Percentiles rank a stretch among this genome's conserved stretches.
These are phyloP conservation scores for Malus orientalis DNA, from an alignment of 306 rosid species.

Conservation along the genomic window DNA sequence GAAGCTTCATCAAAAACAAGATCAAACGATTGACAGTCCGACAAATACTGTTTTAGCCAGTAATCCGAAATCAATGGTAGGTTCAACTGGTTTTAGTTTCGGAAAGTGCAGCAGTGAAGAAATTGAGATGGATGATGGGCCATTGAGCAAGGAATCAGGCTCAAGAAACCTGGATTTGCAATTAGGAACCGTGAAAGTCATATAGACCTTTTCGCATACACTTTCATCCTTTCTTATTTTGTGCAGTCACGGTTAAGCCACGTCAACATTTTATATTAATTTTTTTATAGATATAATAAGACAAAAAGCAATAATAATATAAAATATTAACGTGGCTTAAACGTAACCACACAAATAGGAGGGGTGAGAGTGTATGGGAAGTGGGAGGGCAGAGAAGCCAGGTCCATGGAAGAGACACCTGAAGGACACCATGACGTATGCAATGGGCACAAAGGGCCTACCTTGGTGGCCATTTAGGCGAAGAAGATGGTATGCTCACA, in stretches of 20 bases:
- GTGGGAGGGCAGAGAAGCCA: no score
- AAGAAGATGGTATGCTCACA: not conserved
- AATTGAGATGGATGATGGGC: conserved; percentile 94
- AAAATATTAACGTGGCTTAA: no score
- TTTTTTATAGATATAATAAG: no score
- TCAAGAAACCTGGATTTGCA: conserved; percentile 73
- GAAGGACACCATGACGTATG: not conserved
- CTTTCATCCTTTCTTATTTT: no score
- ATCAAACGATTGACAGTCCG: conserved; percentile 65
- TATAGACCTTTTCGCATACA: no score
- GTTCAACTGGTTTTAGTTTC: conserved; percentile 64
- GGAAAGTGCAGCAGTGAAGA: conserved; percentile 95
- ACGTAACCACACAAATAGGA: no score
- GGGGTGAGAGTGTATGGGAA: no score
- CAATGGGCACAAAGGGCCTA: not conserved
- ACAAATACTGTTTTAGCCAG: conserved; percentile 89
- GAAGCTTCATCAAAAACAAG: conserved; percentile 73
- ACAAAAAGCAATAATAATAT: no score
- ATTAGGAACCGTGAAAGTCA: not conserved
- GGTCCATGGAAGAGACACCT: not conserved
- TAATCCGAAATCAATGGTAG: conserved; percentile 72
- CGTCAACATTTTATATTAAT: no score
- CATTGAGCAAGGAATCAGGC: conserved; percentile 94
- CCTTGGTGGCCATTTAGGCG: not conserved
- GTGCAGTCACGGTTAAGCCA: no score